Evolutionary conservation across 2,329 filamentous ascomycete species (phyloP), one percentile per base, ranked within the genome.

Genomic region (Graphium sp.): DNA sequence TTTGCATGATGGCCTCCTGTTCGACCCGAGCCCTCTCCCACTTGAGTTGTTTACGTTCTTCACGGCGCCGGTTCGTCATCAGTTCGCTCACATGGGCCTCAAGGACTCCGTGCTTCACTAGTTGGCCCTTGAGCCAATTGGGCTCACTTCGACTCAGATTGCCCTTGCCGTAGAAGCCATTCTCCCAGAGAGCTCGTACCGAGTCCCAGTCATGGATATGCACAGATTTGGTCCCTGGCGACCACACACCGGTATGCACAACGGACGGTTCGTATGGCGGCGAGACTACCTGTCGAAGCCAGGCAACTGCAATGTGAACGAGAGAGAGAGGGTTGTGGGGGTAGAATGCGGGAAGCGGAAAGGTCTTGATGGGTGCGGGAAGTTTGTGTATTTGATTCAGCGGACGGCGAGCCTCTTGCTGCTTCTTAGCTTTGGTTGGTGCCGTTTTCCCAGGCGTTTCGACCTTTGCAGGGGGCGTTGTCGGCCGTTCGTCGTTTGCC

Each of bases 131-230:
- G 28, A 93, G 52, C 89, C 89, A 98, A 40, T 74, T 89, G 4
- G 87, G 87, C 49, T 98, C 87, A 59, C 85, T 94, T 41, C 91
- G 73, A 56, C 85, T 94, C 33, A 95, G 58, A 41, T 62, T 87
- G 24, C 89, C 89, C 51, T 94, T 94, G 26, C 91, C 91, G 51
- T 87, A 98, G 53, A 98, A 98, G 5, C 89, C 89, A 56, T 91
- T 82, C 51, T 93, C 81, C 89, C 91, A 98, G 15, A 98, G 53
- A 2, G 76, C 82, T 31, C 78, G 66, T 36, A 91, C 75, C 4
- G 82, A 75, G 31, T 63, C 61, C 16, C 72, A 60, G 47, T 94
- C 77, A 12, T 72, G 82, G 32, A 98, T 64, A 46, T 93, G 82
- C 11, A 98, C 67, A 1, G 84, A 89, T 18, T 75, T 71, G 4